Conservation (phyloP, 2,329 filamentous ascomycete species). For the Colletotrichum sp. region DNA sequence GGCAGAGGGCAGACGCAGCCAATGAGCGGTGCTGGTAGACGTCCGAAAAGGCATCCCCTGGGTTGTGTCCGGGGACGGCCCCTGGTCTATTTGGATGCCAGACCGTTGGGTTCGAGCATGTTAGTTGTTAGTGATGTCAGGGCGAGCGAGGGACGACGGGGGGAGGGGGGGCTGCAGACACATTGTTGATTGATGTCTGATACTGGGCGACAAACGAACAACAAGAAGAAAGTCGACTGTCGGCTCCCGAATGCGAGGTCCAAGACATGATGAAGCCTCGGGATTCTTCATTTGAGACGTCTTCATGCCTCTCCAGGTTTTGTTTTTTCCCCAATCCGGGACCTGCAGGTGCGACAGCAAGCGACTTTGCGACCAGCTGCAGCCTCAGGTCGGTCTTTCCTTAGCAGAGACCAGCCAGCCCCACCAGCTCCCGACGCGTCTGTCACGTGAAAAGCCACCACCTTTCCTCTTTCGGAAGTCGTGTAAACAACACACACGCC, state of each 20-base stretch:
- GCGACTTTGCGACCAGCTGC: background rate
- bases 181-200: background rate
- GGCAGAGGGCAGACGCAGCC: conserved; percentile 1
- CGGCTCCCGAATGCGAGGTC: background rate
- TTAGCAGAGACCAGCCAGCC: background rate
- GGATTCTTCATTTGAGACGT: conserved; percentile 19
- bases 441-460: conserved; percentile 18
- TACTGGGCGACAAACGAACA: background rate
- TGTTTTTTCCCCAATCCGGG: conserved; percentile 12
- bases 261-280: conserved; percentile 1
- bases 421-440: background rate
- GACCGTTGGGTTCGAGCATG: conserved; percentile 10
- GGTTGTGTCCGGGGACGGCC: background rate
- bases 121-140: conserved; percentile 13
- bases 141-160: background rate
- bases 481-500: conserved; percentile 23
- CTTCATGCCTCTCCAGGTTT: conserved; percentile 15
- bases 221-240: background rate
- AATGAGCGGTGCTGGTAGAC: conserved; percentile 3
- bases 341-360: conserved; percentile 10
- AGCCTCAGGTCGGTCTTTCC: background rate
- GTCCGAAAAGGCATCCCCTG: conserved; percentile 4
- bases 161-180: background rate
- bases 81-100: conserved; percentile 14
- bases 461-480: conserved; percentile 1